A percentile compares a stretch with the other conserved stretches of the same genome.
phyloP scores from a whole-genome alignment of 768 basidiomycete species.

The Agrocybe praecox region DNA sequence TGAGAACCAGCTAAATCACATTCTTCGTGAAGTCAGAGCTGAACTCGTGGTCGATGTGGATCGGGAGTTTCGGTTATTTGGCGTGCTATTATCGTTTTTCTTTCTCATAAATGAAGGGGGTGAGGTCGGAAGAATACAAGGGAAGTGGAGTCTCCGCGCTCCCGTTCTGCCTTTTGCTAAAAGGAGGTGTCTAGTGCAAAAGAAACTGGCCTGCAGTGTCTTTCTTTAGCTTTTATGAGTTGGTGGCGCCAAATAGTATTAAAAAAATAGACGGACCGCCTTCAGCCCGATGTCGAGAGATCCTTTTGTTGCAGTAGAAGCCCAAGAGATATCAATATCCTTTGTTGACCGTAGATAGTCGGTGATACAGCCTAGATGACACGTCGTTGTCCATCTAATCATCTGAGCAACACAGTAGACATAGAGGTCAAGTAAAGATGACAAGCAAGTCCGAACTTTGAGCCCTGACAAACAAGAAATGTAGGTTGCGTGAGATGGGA shows the following conservation, averaged over 20 bases:
- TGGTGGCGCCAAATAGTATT: not conserved
- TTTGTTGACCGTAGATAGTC: not conserved
- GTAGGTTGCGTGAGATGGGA: too few species aligned
- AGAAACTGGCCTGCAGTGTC: not conserved
- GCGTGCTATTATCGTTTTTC: not conserved
- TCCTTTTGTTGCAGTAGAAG: not conserved
- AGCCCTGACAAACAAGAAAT: not conserved
- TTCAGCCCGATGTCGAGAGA: not conserved
- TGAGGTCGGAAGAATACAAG: not conserved
- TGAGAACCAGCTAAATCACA: too few species aligned
- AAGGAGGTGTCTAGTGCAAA: not conserved
- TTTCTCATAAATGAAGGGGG: not conserved
- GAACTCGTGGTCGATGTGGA: slow-evolving; percentile 4
- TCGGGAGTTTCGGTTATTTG: not conserved
- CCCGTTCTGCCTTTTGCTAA: not conserved
- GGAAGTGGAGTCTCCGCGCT: not conserved
- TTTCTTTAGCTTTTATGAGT: not conserved
- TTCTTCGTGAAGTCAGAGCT: too few species aligned
- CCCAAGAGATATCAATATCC: too few species aligned
- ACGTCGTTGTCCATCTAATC: too few species aligned
- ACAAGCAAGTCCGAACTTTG: too few species aligned
- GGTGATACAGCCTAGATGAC: not conserved
- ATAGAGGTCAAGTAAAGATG: too few species aligned
- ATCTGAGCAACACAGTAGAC: too few species aligned
- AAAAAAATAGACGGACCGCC: not conserved